phyloP scores from a whole-genome alignment of 1,284 basidiomycete species.

The Ceraceosorus guamensis region DNA sequence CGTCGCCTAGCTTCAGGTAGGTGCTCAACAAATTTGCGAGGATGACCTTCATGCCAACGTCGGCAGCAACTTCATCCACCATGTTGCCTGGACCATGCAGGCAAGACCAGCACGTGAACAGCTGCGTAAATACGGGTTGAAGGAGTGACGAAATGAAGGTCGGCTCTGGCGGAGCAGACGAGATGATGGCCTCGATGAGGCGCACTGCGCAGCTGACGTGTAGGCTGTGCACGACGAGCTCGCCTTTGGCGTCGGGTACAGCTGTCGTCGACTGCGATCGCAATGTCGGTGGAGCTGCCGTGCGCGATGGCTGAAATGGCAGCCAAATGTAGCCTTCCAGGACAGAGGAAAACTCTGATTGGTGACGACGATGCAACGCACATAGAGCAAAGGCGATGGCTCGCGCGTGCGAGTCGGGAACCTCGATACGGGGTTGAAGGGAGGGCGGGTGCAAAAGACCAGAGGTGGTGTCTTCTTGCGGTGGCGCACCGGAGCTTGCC shows the following conservation, averaged over 20 bases:
- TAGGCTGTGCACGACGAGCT: not conserved
- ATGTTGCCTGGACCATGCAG: not conserved
- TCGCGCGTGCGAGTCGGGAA: too few relatives aligned
- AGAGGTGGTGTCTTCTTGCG: not conserved
- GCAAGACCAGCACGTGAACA: slow-evolving; percentile 17
- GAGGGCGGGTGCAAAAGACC: too few relatives aligned
- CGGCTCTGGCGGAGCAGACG: slow-evolving; percentile 38
- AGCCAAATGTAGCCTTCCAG: too few relatives aligned
- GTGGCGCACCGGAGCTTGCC: not conserved
- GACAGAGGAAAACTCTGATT: too few relatives aligned
- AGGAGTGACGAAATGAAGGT: slow-evolving; percentile 27
- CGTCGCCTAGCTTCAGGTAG: slow-evolving; percentile 28
- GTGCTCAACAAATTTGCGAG: slow-evolving; percentile 21
- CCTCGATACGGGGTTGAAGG: too few relatives aligned
- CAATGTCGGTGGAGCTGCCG: too few relatives aligned
- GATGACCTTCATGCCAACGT: not conserved
- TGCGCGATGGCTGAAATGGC: too few relatives aligned
- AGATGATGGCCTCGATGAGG: not conserved
- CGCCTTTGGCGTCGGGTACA: too few relatives aligned
- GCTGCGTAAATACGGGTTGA: slow-evolving; percentile 20
- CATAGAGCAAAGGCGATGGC: not conserved
- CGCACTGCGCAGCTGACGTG: not conserved
- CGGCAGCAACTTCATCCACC: not conserved
- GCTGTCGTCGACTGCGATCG: too few relatives aligned
- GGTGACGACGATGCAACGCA: not conserved